These are phyloP conservation scores for Rossbeevera mucosa DNA, from an alignment of 768 basidiomycete species.

Conservation along the genomic window DNA sequence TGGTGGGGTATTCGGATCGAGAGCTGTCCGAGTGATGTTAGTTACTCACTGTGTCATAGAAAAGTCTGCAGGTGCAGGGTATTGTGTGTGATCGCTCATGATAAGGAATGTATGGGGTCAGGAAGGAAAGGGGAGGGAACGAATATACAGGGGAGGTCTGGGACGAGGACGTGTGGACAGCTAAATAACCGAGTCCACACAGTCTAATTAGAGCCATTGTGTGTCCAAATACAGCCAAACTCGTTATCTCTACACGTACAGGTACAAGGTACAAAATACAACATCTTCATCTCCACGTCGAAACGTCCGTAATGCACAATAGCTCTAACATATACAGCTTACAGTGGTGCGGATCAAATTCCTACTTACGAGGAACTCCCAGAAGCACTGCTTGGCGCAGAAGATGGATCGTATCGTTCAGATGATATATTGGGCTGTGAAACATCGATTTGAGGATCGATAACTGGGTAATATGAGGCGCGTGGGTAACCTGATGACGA, in stretches of 20 bases:
- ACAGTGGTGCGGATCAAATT: background rate
- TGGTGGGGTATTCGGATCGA: slow-evolving; percentile 11
- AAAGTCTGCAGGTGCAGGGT: background rate
- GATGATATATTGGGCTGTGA: slow-evolving; percentile 32
- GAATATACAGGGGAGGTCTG: slow-evolving; percentile 7
- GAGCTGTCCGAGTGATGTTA: background rate
- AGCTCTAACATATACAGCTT: background rate
- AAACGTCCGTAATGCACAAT: background rate
- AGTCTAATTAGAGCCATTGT: background rate
- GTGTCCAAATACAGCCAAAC: slow-evolving; percentile 26
- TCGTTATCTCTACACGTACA: slow-evolving; percentile 2
- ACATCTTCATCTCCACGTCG: background rate
- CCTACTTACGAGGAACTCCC: slow-evolving; percentile 14
- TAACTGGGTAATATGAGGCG: slow-evolving; percentile 35
- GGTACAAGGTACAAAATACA: slow-evolving; percentile 10
- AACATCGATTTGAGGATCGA: slow-evolving; percentile 36
- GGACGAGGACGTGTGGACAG: slow-evolving; percentile 7
- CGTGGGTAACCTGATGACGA: slow-evolving; percentile 25
- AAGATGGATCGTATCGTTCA: slow-evolving; percentile 30
- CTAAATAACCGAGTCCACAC: slow-evolving; percentile 3
- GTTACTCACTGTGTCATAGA: slow-evolving; percentile 15
- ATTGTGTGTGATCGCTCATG: slow-evolving; percentile 24
- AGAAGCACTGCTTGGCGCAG: slow-evolving; percentile 6
- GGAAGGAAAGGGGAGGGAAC: background rate
- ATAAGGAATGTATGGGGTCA: slow-evolving; percentile 28